Conservation (phyloP, 805 yeast species). For the Saccharomycopsis capsularis region DNA sequence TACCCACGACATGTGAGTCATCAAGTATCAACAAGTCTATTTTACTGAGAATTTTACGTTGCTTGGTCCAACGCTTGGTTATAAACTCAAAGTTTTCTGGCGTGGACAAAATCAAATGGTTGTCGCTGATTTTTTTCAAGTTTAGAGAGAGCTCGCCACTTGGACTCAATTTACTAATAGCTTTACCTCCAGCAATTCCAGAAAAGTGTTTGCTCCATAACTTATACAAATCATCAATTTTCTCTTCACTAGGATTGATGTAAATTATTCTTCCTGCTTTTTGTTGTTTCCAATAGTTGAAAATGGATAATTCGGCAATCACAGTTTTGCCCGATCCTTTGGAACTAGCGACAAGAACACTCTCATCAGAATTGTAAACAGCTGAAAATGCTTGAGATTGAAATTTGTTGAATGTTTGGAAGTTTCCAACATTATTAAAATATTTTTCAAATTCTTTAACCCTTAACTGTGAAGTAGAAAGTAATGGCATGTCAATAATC, state of each 20-base stretch:
- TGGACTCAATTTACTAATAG: slow-evolving; percentile 44
- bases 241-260: slow-evolving; percentile 55
- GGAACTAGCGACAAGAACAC: slow-evolving; percentile 59
- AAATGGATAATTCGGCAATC: slow-evolving; percentile 64
- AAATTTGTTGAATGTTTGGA: slow-evolving; percentile 53
- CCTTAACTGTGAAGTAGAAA: slow-evolving; percentile 43
- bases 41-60: slow-evolving; percentile 58
- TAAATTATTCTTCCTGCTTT: slow-evolving; percentile 67
- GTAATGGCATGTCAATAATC: slow-evolving; percentile 42
- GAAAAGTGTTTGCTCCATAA: slow-evolving; percentile 50
- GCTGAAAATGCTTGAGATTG: slow-evolving; percentile 67
- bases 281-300: slow-evolving; percentile 59
- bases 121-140: slow-evolving; percentile 44
- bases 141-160: slow-evolving; percentile 49
- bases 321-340: slow-evolving; percentile 73
- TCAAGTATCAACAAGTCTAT: slow-evolving; percentile 68
- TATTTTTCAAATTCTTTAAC: slow-evolving; percentile 39
- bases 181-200: slow-evolving; percentile 49
- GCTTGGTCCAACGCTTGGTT: slow-evolving; percentile 74
- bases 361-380: slow-evolving; percentile 51
- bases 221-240: slow-evolving; percentile 39
- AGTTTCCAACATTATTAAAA: slow-evolving; percentile 27
- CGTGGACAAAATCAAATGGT: slow-evolving; percentile 69
- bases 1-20: slow-evolving; percentile 62
- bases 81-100: slow-evolving; percentile 70